A percentile compares a stretch with the other conserved stretches of the same genome.
Conservation (phyloP, 2,329 filamentous ascomycete genomes). For the Fusarium buxicola region DNA sequence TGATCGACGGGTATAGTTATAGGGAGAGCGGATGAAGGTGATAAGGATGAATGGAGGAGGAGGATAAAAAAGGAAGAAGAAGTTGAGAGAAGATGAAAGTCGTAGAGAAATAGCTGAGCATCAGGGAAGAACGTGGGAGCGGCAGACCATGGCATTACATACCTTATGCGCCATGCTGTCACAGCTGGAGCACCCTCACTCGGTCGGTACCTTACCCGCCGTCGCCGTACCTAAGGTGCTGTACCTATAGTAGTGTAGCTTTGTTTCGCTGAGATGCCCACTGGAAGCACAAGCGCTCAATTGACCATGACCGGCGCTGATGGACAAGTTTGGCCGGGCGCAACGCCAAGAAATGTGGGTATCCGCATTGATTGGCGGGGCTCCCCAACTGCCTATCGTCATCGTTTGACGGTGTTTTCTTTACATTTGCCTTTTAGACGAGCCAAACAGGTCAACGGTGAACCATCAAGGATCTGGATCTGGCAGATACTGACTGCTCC, state of each 20-base stretch:
- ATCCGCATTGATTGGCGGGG: conserved; percentile 43
- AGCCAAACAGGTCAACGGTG: background rate
- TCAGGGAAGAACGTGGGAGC: conserved; percentile 14
- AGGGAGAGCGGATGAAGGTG: conserved; percentile 15
- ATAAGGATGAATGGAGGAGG: conserved; percentile 37
- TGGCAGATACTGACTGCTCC: background rate
- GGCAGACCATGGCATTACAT: conserved; percentile 37
- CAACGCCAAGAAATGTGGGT: conserved; percentile 46
- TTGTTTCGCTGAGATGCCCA: conserved; percentile 15
- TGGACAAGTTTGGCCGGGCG: conserved; percentile 34
- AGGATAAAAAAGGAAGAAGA: conserved; percentile 31
- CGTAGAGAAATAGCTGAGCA: conserved; percentile 43
- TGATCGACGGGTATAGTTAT: conserved; percentile 26
- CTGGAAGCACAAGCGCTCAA: conserved; percentile 31
- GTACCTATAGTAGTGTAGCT: too few relatives aligned
- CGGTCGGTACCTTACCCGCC: conserved; percentile 35
- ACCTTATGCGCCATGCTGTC: conserved; percentile 23
- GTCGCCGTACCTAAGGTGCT: conserved; percentile 8
- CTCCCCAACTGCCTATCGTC: conserved; percentile 44
- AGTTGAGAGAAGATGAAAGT: conserved; percentile 35
- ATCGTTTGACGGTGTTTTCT: conserved; percentile 40
- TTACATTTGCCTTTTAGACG: conserved; percentile 17
- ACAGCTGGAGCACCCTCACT: conserved; percentile 31
- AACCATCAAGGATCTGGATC: background rate
- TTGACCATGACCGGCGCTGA: conserved; percentile 11